These are phyloP conservation scores for Dalbergia oliveri DNA, from an alignment of 306 rosid genomes.

Conservation along the genomic window DNA sequence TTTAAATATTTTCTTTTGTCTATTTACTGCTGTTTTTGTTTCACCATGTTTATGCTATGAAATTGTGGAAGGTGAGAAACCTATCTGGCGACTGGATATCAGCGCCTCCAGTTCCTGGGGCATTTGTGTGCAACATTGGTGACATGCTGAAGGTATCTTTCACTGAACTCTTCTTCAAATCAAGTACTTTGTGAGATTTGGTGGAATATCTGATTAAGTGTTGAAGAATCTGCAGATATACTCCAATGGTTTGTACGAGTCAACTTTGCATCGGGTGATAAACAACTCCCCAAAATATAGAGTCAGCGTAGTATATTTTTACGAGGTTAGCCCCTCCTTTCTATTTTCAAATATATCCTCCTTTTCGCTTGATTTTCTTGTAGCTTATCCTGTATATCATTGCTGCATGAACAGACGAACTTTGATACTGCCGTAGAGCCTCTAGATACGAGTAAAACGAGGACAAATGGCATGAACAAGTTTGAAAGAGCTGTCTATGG, in stretches of 20 bases:
- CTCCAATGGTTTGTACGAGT: conserved; percentile 87
- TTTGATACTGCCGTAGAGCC: conserved; percentile 88
- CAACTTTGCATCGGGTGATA: conserved; percentile 87
- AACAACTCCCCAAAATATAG: conserved; percentile 72
- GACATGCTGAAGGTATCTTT: conserved; percentile 90
- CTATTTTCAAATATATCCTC: neutral
- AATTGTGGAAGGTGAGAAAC: conserved; percentile 81
- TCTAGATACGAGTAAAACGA: conserved; percentile 66
- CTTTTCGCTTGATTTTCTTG: conserved; percentile 9
- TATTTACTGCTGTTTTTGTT: neutral
- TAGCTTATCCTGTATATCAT: conserved; percentile 1
- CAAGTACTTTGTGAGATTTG: neutral
- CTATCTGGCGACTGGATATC: conserved; percentile 90
- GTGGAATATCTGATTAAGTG: conserved; percentile 10
- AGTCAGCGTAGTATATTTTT: conserved; percentile 83
- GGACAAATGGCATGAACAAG: conserved; percentile 60
- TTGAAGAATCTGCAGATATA: conserved; percentile 68
- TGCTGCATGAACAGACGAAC: conserved; percentile 72
- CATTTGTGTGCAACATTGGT: conserved; percentile 91
- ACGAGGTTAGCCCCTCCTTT: conserved; percentile 65
- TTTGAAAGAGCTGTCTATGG: conserved; percentile 80
- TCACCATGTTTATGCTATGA: conserved; percentile 27
- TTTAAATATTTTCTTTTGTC: no score
- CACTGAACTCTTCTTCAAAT: conserved; percentile 1
- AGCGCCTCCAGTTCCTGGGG: conserved; percentile 84